Evolutionary conservation across 768 basidiomycete genomes (phyloP), one percentile per base, ranked within the genome.

Genomic region (Suillus placidus): DNA sequence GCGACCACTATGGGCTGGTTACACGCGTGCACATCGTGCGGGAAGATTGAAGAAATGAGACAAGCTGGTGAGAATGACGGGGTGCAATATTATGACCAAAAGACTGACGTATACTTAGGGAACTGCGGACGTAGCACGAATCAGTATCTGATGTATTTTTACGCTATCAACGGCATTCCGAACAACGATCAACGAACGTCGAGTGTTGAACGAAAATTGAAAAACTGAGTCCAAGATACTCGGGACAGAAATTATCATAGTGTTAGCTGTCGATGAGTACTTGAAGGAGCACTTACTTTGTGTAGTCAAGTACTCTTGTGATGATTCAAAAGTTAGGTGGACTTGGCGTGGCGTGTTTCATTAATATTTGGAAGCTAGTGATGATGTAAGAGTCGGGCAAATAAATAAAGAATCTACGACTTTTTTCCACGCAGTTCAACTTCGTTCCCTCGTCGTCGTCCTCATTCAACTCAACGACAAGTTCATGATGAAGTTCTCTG

Each of bases 1-100:
- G 88, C 69, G 91, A 93, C 69, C 91, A 93, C 67, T 88, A 78
- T 73, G 91, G 90, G 5, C 76, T 93, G 62, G 69, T 75, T 71
- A 72, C 82, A 78, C 66, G 79, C 45, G 71, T 82, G 63, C 73
- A 74, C n/a, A 47, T 77, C 35, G 62, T 71, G 60, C 66, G 68
- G 57, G 69, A 68, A 2, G 68, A 70, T 32, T 73, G 64, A 72
- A 9, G 63, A n/a, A 45, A 37, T 38, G 26, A 16, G 37, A 58
- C 23, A 23, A 14, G 10, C 26, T 32, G 40, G 58, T 42, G 58
- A 60, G 26, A 60, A 20, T 43, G 12, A 10, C 61, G 5, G 47
- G 62, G 35, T n/a, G 16, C 63, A 26, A 45, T 37, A 7, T 38
- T 32, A 52, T 38, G 26, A 61, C 64, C 40, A 26, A 38, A 58